Percentiles rank a stretch among this genome's conserved stretches.
phyloP scores from a whole-genome alignment of 2,329 filamentous ascomycete genomes.

The Arthroderma sp. region DNA sequence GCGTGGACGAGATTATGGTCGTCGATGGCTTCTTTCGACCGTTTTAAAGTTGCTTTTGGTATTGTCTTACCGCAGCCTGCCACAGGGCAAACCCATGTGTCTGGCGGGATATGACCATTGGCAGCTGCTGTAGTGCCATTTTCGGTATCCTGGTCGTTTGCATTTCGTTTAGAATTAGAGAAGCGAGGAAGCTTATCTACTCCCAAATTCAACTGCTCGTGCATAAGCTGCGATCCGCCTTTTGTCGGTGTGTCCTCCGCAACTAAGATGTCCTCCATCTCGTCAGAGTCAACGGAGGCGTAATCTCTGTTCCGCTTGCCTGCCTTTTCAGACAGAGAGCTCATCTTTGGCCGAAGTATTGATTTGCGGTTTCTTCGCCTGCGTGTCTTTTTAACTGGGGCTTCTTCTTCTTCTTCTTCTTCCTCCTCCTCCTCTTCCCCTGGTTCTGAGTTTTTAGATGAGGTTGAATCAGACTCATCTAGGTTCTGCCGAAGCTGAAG shows the following conservation, averaged over 20 bases:
- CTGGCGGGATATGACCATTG: constrained; percentile 15
- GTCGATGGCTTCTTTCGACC: constrained; percentile 23
- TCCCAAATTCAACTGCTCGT: constrained; percentile 23
- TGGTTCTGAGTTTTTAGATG: constrained; percentile 21
- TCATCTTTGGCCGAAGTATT: constrained; percentile 34
- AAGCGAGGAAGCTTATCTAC: constrained; percentile 23
- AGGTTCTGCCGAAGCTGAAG: constrained; percentile 21
- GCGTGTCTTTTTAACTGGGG: constrained; percentile 16
- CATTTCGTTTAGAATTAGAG: constrained; percentile 18
- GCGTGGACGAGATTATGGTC: constrained; percentile 27
- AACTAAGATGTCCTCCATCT: constrained; percentile 23
- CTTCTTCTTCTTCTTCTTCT: constrained; percentile 11
- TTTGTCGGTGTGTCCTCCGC: constrained; percentile 27
- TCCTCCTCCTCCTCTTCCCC: constrained; percentile 19
- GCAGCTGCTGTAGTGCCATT: background rate
- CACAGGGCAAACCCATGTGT: constrained; percentile 27
- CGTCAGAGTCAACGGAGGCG: constrained; percentile 18
- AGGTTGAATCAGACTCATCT: constrained; percentile 16
- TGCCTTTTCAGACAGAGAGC: constrained; percentile 29
- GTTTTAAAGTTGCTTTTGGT: constrained; percentile 23
- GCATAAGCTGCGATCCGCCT: constrained; percentile 25
- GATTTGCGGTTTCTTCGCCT: constrained; percentile 31
- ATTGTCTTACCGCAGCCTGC: constrained; percentile 25
- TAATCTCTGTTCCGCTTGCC: constrained; percentile 32
- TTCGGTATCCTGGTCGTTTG: constrained; percentile 4